These are phyloP conservation scores for Viridothelium virens DNA, from an alignment of 495 filamentous ascomycete genomes.

Conservation along the genomic window DNA sequence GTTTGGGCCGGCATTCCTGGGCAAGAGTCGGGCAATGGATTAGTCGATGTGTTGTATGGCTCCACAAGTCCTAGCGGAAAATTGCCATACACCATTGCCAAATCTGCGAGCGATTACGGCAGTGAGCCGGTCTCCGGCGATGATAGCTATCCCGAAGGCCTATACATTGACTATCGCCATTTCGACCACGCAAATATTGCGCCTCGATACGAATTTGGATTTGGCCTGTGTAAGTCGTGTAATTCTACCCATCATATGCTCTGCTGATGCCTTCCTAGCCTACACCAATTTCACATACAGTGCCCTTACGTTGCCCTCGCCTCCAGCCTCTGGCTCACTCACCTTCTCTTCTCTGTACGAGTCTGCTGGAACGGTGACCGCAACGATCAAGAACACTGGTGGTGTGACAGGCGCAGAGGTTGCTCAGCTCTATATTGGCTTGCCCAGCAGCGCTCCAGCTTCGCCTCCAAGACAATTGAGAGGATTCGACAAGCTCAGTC, in stretches of 20 bases:
- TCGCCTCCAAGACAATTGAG: conserved; percentile 46
- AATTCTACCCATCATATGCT: no score
- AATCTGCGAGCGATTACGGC: conserved; percentile 21
- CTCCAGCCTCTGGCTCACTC: neutral
- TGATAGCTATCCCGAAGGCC: conserved; percentile 27
- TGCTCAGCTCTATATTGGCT: conserved; percentile 49
- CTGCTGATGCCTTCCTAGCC: neutral
- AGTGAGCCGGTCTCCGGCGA: conserved; percentile 12
- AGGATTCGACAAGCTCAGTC: conserved; percentile 48
- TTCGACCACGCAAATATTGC: conserved; percentile 26
- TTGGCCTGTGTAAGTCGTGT: conserved; percentile 10
- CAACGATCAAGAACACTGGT: conserved; percentile 47
- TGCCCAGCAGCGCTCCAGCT: conserved; percentile 26
- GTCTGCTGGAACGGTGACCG: conserved; percentile 40
- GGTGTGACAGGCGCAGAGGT: conserved; percentile 48
- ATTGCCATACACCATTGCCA: conserved; percentile 26
- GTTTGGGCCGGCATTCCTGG: conserved; percentile 28
- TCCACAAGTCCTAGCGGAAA: conserved; percentile 20
- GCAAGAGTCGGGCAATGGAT: conserved; percentile 25
- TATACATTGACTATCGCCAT: conserved; percentile 31
- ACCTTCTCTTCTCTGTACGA: conserved; percentile 32
- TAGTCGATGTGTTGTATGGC: conserved; percentile 26
- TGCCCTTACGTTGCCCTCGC: neutral
- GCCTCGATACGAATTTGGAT: conserved; percentile 30
- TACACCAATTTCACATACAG: conserved; percentile 10